Evolutionary conservation across 2,329 filamentous ascomycete species (phyloP).

Genomic region (Xylariaceae sp.): DNA sequence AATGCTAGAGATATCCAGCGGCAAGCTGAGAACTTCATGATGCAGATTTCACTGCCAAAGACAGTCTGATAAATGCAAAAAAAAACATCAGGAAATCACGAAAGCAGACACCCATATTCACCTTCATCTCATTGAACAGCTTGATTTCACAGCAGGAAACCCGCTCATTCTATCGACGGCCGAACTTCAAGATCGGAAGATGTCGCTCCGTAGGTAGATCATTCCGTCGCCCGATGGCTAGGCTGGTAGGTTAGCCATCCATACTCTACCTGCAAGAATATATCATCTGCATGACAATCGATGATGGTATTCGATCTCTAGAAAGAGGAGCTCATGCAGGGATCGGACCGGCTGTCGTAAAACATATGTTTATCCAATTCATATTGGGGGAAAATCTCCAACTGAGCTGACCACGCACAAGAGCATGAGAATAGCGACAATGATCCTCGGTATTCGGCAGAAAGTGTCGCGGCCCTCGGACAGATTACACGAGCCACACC

Average conservation of each 20-base stretch:
- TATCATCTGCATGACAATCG: not conserved
- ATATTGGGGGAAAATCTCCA: not conserved
- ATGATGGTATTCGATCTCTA: not conserved
- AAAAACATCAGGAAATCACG: not conserved
- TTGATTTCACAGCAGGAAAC: not conserved
- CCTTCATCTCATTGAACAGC: not conserved
- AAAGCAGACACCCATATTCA: not conserved
- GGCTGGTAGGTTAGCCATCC: not conserved
- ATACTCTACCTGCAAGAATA: not conserved
- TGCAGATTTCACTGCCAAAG: not conserved
- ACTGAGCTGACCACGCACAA: not conserved
- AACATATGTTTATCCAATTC: not conserved
- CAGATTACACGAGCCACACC: not conserved
- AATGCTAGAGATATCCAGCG: conserved; percentile 9
- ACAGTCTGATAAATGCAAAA: not conserved
- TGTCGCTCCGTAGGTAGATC: not conserved
- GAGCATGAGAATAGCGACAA: not conserved
- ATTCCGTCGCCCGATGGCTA: not conserved
- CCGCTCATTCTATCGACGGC: not conserved
- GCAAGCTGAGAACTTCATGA: not conserved
- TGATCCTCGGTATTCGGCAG: conserved; percentile 4
- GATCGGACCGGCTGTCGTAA: too few species aligned
- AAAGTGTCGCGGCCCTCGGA: not conserved
- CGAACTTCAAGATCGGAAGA: not conserved
- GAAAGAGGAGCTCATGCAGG: too few species aligned